Evolutionary conservation across 2,329 filamentous ascomycete genomes (phyloP), one percentile per base, ranked within the genome.

Genomic region (Talaromyces islandicus): DNA sequence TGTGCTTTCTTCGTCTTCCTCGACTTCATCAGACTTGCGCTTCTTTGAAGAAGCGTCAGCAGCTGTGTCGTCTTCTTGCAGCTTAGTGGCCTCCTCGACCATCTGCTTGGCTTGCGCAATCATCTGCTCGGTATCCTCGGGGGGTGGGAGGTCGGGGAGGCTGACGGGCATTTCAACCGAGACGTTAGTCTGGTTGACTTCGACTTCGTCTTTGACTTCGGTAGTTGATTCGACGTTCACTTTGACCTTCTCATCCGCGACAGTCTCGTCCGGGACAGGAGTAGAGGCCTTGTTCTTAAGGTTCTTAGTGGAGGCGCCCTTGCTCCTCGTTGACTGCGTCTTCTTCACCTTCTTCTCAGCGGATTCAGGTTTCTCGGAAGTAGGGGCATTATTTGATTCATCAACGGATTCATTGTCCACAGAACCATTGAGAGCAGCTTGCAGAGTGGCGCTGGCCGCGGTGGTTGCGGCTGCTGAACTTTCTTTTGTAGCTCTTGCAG

Each of bases 71-170:
- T 71, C 70, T 7, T 77, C 70, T 12, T 72, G 72, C 57, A 67
- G 76, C 70, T 70, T 80, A 59, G 87, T 81, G 32, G 87, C 87
- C 65, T 86, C 86, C 63, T 89, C 84, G 5, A 97, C 92, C 90
- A 97, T 96, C 66, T 88, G 85, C 77, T 88, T 91, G 32, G 94
- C 94, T 69, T 91, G 87, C 29, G 87, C 87, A 61, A 97, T 88
- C 88, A 97, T 92, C 59, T 87, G 84, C 60, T 89, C 83, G 1
- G 92, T 88, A 68, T 94, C 89, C 64, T 92, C 89, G 0, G 90
- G 86, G 12, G 87, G 84, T 0, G 89, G 88, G 9, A 92, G 81
- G 62, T 90, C 85, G 0, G 85, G 80, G 52, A 82, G 79, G 57
- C 83, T 84, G 10, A 85, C 81, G 4, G 92, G 90, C 70, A 94